A percentile compares a stretch with the other conserved stretches of the same genome.
Evolutionary conservation across 2,329 filamentous ascomycete genomes (phyloP).

Genomic region (Colletotrichum euphorbiae): DNA sequence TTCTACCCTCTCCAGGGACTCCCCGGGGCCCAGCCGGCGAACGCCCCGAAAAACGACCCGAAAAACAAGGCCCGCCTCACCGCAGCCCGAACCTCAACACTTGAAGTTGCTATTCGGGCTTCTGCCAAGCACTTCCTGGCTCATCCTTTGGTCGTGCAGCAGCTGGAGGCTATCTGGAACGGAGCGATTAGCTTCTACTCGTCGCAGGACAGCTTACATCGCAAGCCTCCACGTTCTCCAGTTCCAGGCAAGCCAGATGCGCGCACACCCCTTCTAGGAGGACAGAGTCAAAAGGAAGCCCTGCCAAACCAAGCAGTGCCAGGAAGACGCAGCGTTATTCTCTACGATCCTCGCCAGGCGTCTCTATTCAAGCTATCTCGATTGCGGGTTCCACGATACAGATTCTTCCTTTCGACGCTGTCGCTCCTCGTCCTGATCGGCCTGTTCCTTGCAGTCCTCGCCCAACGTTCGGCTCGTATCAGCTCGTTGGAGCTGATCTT

Average conservation of each 20-base stretch:
- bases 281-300: constrained; percentile 47
- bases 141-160: constrained; percentile 91
- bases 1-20: constrained; percentile 93
- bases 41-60: constrained; percentile 51
- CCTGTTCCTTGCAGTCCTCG: constrained; percentile 85
- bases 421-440: constrained; percentile 88
- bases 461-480: constrained; percentile 80
- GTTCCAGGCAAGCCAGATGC: constrained; percentile 52
- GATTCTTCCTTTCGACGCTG: constrained; percentile 88
- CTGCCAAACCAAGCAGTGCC: constrained; percentile 49
- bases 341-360: constrained; percentile 92
- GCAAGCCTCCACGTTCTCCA: constrained; percentile 57
- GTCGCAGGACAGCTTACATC: constrained; percentile 85
- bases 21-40: constrained; percentile 57
- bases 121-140: constrained; percentile 93
- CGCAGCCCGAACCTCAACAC: constrained; percentile 84
- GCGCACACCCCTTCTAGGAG: constrained; percentile 64
- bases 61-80: constrained; percentile 62
- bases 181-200: constrained; percentile 96
- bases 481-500: constrained; percentile 88
- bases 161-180: constrained; percentile 97
- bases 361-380: constrained; percentile 93
- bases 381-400: constrained; percentile 89
- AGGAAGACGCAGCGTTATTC: constrained; percentile 78
- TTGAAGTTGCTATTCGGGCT: constrained; percentile 92